Percentiles rank a stretch among this genome's conserved stretches.
Evolutionary conservation across 257 asterid genomes (phyloP).

Genomic region (Salvia hispanica): DNA sequence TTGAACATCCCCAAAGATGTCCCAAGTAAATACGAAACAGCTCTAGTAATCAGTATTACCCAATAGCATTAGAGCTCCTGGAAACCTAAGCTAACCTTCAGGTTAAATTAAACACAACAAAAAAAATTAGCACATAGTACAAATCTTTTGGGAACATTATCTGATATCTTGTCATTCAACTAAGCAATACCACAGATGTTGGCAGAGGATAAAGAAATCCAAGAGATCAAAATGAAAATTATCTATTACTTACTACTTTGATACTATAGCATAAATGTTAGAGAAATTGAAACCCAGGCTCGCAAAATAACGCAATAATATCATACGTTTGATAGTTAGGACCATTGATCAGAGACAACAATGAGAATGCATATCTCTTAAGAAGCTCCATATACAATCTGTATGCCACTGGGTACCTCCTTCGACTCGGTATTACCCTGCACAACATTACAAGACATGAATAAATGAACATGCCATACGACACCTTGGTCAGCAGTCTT

Average conservation of each 20-base stretch:
- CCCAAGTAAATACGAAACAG: not conserved
- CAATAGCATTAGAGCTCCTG: too few species aligned
- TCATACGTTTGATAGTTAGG: constrained; percentile 78
- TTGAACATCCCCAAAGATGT: not conserved
- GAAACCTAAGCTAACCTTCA: not conserved
- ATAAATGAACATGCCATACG: too few species aligned
- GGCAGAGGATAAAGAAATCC: constrained; percentile 14
- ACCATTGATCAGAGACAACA: constrained; percentile 70
- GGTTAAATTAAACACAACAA: constrained; percentile 9
- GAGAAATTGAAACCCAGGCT: too few species aligned
- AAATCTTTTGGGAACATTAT: constrained; percentile 9
- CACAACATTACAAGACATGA: constrained; percentile 26
- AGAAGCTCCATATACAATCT: constrained; percentile 89
- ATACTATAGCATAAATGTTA: constrained; percentile 8
- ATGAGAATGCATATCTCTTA: constrained; percentile 72
- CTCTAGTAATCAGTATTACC: not conserved
- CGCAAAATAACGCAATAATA: not conserved
- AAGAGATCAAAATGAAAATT: constrained; percentile 5
- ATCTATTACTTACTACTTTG: constrained; percentile 13
- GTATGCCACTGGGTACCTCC: constrained; percentile 74
- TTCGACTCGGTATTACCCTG: constrained; percentile 77
- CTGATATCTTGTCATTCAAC: not conserved
- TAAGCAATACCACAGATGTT: not conserved
- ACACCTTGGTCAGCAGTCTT: not conserved
- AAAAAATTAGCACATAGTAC: not conserved